Evolutionary conservation across 2,329 filamentous ascomycete genomes (phyloP), one percentile per base, ranked within the genome.

Genomic region (Rhinocladiella similis): DNA sequence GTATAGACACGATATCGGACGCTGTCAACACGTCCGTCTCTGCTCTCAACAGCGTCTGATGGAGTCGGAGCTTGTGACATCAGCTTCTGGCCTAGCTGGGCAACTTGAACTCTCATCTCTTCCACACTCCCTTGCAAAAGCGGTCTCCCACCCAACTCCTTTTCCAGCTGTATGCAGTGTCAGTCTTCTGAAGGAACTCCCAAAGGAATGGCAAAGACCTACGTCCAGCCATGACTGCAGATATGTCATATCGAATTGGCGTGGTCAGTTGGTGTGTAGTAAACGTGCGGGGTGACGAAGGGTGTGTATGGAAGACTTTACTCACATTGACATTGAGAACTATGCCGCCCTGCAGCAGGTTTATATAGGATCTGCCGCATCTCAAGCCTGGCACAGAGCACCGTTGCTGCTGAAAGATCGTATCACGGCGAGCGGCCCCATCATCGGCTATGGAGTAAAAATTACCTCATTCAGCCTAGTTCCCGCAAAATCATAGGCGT

Each of bases 141-240:
- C 51, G 53, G 52, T 18, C 60, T 52, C 27, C 63, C 61, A 18
- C 63, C 63, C 16, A 57, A 16, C 18, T 47, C 49, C 45, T 63
- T 65, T 43, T 65, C 63, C 35, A 63, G 47, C 61, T 61, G 45
- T n/a, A 35, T 13, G 16, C 9, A 14, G 27, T 6, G 33, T 45
- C 19, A 49, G 56, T 22, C 20, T 12, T 22, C 20, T 12, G 38
- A 29, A 7, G 13, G 19, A 33, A 25, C 20, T 5, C 14, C 6
- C 7, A 7, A 16, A 39, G 22, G n/a, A n/a, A n/a, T 14, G 12
- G 29, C 12, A 42, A 14, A 47, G 25, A 57, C 59, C 7, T 54
- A 62, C 59, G 2, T 65, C 59, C 33, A 60, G 52, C 61, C 63
- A 65, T 54, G 60, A 63, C 47, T 63, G 46, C 38, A 59, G 36